A percentile compares a stretch with the other conserved stretches of the same genome.
These are phyloP conservation scores for Microdochium bolleyi DNA, from an alignment of 2,329 filamentous ascomycete species.

Conservation along the genomic window DNA sequence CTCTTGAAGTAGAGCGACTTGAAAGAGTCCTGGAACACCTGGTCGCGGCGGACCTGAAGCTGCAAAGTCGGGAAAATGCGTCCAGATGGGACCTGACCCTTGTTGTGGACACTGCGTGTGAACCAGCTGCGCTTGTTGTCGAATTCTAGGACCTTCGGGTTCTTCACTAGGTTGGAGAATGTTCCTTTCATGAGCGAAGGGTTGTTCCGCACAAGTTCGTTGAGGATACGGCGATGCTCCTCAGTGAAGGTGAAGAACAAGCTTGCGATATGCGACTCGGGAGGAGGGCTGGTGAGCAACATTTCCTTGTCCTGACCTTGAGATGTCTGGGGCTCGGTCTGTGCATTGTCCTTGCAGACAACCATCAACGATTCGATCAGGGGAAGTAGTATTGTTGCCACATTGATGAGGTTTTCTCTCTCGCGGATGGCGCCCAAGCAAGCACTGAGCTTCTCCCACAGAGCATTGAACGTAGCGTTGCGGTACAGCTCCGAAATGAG, in stretches of 20 bases:
- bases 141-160: conserved; percentile 97
- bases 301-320: conserved; percentile 55
- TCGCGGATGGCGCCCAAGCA: conserved; percentile 83
- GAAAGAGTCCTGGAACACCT: conserved; percentile 98
- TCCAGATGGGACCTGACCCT: conserved; percentile 53
- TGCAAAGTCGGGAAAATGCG: conserved; percentile 68
- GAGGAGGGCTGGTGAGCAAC: conserved; percentile 65
- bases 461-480: conserved; percentile 77
- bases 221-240: conserved; percentile 93
- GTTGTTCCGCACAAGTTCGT: conserved; percentile 93
- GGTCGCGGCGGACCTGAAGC: conserved; percentile 82
- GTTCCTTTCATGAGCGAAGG: conserved; percentile 98
- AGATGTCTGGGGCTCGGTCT: conserved; percentile 53
- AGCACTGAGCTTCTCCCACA: conserved; percentile 88
- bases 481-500: conserved; percentile 84
- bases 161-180: conserved; percentile 92
- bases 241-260: conserved; percentile 98
- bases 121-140: conserved; percentile 99
- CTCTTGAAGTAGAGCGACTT: conserved; percentile 96
- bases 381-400: conserved; percentile 89
- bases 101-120: conserved; percentile 80
- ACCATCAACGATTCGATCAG: conserved; percentile 98
- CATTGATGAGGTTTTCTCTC: conserved; percentile 92
- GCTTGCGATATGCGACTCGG: conserved; percentile 75
- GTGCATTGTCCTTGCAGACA: conserved; percentile 93